These are phyloP conservation scores for Salix dunnii DNA, from an alignment of 345 rosid genomes.

Conservation along the genomic window DNA sequence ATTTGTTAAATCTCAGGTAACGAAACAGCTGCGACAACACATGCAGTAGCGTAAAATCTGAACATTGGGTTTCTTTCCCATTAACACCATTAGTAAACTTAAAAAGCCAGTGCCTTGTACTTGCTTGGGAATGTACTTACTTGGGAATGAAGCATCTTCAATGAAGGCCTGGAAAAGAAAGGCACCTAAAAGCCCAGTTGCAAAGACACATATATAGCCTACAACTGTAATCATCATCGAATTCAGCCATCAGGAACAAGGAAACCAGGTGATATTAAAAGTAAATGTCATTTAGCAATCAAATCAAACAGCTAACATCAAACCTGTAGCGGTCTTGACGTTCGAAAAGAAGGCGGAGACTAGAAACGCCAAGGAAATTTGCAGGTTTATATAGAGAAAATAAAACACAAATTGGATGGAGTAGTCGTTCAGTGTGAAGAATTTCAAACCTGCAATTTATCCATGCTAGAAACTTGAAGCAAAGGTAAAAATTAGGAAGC, in stretches of 20 bases:
- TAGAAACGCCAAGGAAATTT: conserved; percentile 74
- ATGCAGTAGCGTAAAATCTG: background rate
- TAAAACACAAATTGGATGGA: conserved; percentile 63
- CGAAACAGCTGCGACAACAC: background rate
- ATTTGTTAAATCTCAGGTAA: background rate
- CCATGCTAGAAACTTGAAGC: conserved; percentile 16
- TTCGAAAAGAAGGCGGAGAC: conserved; percentile 62
- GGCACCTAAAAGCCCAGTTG: conserved; percentile 74
- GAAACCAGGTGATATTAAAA: conserved; percentile 5
- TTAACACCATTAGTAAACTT: background rate
- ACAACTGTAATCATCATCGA: conserved; percentile 43
- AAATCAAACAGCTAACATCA: conserved; percentile 8
- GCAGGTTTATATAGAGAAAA: conserved; percentile 73
- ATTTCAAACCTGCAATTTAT: conserved; percentile 64
- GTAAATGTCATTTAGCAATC: background rate
- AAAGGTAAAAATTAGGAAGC: conserved; percentile 10
- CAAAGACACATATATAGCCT: conserved; percentile 65
- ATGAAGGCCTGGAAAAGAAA: conserved; percentile 64
- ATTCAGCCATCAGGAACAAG: conserved; percentile 10
- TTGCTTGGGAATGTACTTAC: conserved; percentile 89
- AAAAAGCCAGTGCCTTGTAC: too few species aligned
- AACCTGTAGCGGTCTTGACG: conserved; percentile 88
- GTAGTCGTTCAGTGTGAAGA: conserved; percentile 70
- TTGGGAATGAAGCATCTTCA: conserved; percentile 66
- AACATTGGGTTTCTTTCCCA: background rate